Conservation (phyloP, 2,329 filamentous ascomycete genomes). For the Pleomassaria siparia region DNA sequence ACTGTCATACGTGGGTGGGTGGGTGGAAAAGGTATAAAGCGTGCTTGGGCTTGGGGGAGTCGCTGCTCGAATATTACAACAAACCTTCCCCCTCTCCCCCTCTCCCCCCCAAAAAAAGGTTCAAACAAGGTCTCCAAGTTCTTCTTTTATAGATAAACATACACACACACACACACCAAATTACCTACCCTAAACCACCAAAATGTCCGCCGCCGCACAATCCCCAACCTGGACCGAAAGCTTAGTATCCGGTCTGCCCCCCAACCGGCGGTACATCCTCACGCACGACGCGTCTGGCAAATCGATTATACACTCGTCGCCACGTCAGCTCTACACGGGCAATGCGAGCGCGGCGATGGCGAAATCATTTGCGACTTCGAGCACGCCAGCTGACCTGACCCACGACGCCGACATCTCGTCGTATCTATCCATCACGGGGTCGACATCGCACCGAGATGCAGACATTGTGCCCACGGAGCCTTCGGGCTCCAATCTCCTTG, state of each 20-base stretch:
- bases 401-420: constrained; percentile 44
- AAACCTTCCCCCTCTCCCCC: too few species aligned
- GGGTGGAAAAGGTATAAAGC: too few species aligned
- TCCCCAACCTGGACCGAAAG: constrained; percentile 10
- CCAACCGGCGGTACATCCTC: constrained; percentile 38
- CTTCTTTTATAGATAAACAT: too few species aligned
- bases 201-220: constrained; percentile 12
- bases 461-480: constrained; percentile 16
- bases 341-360: constrained; percentile 25
- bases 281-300: constrained; percentile 37
- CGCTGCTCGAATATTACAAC: too few species aligned
- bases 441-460: constrained; percentile 10
- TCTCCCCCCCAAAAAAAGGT: too few species aligned
- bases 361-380: constrained; percentile 41
- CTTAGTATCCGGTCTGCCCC: constrained; percentile 20
- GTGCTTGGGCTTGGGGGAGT: too few species aligned
- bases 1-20: too few species aligned
- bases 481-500: constrained; percentile 14
- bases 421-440: constrained; percentile 27
- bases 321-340: constrained; percentile 16
- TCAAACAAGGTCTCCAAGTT: too few species aligned
- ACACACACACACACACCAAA: background rate
- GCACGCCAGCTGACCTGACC: constrained; percentile 45
- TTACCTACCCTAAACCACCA: background rate
- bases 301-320: constrained; percentile 41